Base-by-base conservation (phyloP, 768 basidiomycete species). In the Auricularia cornea region DNA sequence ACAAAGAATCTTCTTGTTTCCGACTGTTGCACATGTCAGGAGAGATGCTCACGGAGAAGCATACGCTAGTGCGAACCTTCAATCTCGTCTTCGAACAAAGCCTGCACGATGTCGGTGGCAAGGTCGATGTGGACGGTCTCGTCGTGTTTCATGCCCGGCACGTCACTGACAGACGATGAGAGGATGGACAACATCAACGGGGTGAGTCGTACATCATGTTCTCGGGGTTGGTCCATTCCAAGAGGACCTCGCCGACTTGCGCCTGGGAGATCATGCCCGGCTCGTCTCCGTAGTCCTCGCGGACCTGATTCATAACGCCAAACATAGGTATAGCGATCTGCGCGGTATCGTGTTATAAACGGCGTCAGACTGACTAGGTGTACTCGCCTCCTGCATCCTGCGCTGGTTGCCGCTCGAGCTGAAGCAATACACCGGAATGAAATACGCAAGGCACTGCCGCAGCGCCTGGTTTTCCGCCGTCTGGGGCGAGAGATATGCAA, bases 151-250 rank as follows among this genome's bases (percentile, higher is more conserved):
- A 77, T 76, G 8, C 78, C 78, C 14, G 73, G 75, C 11, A 79
- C 67, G 51, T 79, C 79, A 29, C 83, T 83, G 60, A 2, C 57
- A 26, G 16, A 62, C 32, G 32, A 44, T 60, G 6, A 67, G 41
- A 35, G 41, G 62, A 26, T 64, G 61, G 40, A 11, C 30, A 69
- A 30, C 59, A 52, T 8, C 4, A 11, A 51, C 26, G 56, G 33
- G 32, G 41, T 16, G 77, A 75, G 70, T 75, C 78, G 78, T 69
- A 83, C 70, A 84, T 80, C 38, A 83, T 81, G 69, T 90, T 92
- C 69, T 84, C 79, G 0, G 92, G 89, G 70, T 95, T 88, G 3
- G 89, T 91, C 93, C 94, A 96, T 67, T 94, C 92, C 2, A 88
- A 80, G 69, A 95, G 80, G 74, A 94, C 81, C n/a, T 86, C 76